These are phyloP conservation scores for Ustulina deusta DNA, from an alignment of 2,329 filamentous ascomycete genomes.

Conservation along the genomic window DNA sequence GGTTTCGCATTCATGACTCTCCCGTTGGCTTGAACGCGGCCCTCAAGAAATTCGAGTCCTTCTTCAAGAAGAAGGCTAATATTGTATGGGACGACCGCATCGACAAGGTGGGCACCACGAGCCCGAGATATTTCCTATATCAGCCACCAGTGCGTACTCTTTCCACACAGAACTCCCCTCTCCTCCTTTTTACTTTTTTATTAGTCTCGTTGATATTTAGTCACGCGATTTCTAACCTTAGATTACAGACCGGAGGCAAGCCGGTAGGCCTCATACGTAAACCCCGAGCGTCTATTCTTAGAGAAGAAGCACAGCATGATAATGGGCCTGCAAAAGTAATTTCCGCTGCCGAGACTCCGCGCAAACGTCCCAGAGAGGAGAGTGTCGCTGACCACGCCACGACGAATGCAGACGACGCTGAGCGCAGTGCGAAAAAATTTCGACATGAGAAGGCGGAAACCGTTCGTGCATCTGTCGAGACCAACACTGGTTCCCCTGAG, in stretches of 20 bases:
- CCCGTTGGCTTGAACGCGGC: conserved; percentile 58
- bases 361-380: conserved; percentile 16
- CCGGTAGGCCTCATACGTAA: conserved; percentile 50
- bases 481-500: background rate
- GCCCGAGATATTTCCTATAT: conserved; percentile 57
- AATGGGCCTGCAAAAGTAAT: background rate
- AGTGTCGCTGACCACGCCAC: background rate
- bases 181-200: background rate
- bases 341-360: background rate
- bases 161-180: background rate
- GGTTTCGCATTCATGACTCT: conserved; percentile 55
- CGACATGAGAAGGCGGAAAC: background rate
- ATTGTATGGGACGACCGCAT: conserved; percentile 70
- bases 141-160: conserved; percentile 58
- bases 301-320: conserved; percentile 1
- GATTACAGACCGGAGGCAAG: conserved; percentile 53
- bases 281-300: background rate
- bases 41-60: conserved; percentile 63
- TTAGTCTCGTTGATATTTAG: background rate
- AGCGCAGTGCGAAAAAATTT: conserved; percentile 8
- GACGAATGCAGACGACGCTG: background rate
- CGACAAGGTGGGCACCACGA: conserved; percentile 50
- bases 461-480: background rate
- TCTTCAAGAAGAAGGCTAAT: conserved; percentile 70
- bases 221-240: conserved; percentile 6